phyloP scores from a whole-genome alignment of 2,329 filamentous ascomycete species.

The Orbilia oligospora region DNA sequence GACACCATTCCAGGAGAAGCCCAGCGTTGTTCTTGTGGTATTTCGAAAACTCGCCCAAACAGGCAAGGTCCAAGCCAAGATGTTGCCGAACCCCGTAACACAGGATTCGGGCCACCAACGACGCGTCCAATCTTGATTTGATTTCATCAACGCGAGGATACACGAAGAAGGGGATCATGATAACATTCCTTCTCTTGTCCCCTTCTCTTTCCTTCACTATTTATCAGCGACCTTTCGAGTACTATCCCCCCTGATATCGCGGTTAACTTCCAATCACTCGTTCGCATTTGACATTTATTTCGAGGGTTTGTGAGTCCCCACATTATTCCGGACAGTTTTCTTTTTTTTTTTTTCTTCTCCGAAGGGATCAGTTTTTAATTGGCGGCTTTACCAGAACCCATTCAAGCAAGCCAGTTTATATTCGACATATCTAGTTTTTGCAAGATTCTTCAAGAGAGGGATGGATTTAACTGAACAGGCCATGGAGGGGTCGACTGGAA shows the following conservation, averaged over 20 bases:
- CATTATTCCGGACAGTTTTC: neutral
- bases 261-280: neutral
- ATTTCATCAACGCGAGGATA: constrained; percentile 30
- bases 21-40: constrained; percentile 6
- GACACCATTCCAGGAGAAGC: neutral
- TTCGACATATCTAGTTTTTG: neutral
- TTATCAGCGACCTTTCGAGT: constrained; percentile 14
- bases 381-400: neutral
- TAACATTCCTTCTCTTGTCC: constrained; percentile 19
- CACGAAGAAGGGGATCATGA: constrained; percentile 33
- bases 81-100: constrained; percentile 32
- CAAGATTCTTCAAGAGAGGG: neutral
- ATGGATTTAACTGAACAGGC: constrained; percentile 12
- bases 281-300: neutral
- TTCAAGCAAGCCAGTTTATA: neutral
- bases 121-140: constrained; percentile 32
- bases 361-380: neutral
- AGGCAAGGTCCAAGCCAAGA: constrained; percentile 21
- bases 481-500: constrained; percentile 22
- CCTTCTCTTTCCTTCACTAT: constrained; percentile 13
- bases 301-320: constrained; percentile 13
- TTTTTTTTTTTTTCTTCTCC: neutral
- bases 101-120: constrained; percentile 29
- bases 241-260: constrained; percentile 40
- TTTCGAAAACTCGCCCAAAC: neutral